Conservation (phyloP, 2,329 filamentous ascomycete species). For the Sarocladiaceae sp. region DNA sequence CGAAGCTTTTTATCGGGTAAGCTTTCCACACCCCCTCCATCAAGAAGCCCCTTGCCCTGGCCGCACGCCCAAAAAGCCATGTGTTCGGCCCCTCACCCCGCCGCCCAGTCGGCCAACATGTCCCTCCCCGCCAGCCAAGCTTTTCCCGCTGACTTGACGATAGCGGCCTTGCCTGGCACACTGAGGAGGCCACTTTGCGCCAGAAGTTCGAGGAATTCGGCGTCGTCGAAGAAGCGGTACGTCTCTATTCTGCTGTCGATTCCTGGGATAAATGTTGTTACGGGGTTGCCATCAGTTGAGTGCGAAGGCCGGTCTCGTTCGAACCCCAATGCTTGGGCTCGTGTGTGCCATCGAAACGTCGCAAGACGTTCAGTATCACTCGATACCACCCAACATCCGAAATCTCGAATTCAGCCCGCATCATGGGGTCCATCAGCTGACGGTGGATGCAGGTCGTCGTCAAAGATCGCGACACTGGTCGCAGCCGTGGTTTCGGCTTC, state of each 20-base stretch:
- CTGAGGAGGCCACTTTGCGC: slow-evolving; percentile 79
- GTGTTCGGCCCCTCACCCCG: slow-evolving; percentile 5
- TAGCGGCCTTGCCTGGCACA: slow-evolving; percentile 98
- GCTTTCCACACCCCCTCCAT: slow-evolving; percentile 22
- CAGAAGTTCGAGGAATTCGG: slow-evolving; percentile 92
- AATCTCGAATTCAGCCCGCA: too few relatives aligned
- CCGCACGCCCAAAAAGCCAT: slow-evolving; percentile 7
- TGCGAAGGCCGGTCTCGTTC: too few relatives aligned
- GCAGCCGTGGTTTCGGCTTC: slow-evolving; percentile 96
- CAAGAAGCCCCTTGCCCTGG: background rate
- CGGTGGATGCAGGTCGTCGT: slow-evolving; percentile 69
- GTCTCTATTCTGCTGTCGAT: slow-evolving; percentile 30
- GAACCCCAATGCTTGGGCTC: too few relatives aligned
- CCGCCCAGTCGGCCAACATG: slow-evolving; percentile 1
- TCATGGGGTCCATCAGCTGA: slow-evolving; percentile 15
- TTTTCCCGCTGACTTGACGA: slow-evolving; percentile 8
- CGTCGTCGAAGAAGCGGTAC: slow-evolving; percentile 87
- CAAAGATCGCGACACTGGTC: slow-evolving; percentile 93
- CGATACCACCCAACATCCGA: too few relatives aligned
- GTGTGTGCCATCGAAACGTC: too few relatives aligned
- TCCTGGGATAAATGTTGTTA: too few relatives aligned
- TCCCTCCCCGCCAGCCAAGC: slow-evolving; percentile 9
- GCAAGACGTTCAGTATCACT: too few relatives aligned
- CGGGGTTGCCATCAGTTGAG: too few relatives aligned
- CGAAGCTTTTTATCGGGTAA: slow-evolving; percentile 93